Conservation (phyloP, 371 early-diverging fungal genomes). For the Rhizopus stolonifer region DNA sequence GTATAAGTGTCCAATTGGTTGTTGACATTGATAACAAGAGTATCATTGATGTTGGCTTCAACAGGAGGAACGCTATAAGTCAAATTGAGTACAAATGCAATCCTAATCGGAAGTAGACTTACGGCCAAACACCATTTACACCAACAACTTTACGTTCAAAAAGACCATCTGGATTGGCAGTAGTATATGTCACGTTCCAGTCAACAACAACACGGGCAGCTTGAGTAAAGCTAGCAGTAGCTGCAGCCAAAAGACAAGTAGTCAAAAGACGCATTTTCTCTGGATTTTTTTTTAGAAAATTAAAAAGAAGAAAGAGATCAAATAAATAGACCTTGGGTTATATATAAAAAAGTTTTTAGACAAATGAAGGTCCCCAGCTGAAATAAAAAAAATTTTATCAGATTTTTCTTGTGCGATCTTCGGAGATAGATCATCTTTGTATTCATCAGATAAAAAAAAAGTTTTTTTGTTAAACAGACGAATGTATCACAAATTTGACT, state of each 20-base stretch:
- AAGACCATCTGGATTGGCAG: conserved; percentile 70
- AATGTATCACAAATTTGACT: not conserved
- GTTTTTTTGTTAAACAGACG: not conserved
- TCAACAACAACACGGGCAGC: conserved; percentile 62
- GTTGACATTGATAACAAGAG: conserved; percentile 59
- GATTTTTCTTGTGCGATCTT: not conserved
- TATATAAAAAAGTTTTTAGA: conserved; percentile 1
- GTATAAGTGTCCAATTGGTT: conserved; percentile 58
- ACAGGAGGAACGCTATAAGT: conserved; percentile 45
- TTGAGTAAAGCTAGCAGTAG: conserved; percentile 30
- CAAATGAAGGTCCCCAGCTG: not conserved
- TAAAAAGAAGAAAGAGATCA: conserved; percentile 12
- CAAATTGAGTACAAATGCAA: not conserved
- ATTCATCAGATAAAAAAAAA: not conserved
- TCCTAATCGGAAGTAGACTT: conserved; percentile 28
- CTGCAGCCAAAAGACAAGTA: conserved; percentile 24
- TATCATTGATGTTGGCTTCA: conserved; percentile 52
- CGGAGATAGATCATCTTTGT: not conserved
- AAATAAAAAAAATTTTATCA: conserved; percentile 1
- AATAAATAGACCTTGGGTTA: not conserved
- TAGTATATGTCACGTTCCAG: conserved; percentile 76
- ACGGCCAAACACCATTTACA: conserved; percentile 76
- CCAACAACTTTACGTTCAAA: conserved; percentile 69
- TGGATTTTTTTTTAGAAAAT: not conserved
- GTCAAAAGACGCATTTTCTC: conserved; percentile 26